Percentiles rank a stretch among this genome's conserved stretches.
Evolutionary conservation across 176 grass and related monocot genomes (phyloP).

Genomic region (Olyra latifolia): DNA sequence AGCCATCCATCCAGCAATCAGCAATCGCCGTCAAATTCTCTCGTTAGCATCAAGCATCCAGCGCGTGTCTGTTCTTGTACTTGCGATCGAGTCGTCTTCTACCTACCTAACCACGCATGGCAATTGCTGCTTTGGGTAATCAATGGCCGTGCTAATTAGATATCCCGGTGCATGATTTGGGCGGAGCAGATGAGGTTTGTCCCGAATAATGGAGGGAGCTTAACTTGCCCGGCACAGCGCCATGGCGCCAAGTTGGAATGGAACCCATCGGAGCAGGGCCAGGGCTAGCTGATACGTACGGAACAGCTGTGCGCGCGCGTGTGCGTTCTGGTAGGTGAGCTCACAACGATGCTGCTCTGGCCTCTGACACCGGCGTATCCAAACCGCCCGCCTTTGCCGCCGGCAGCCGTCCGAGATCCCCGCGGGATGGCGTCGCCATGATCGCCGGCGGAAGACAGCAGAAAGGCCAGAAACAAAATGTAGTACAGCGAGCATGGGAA

Average conservation of each 20-base stretch:
- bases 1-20: too few species aligned
- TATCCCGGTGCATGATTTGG: not conserved
- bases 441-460: not conserved
- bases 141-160: not conserved
- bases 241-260: not conserved
- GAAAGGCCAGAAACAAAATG: not conserved
- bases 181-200: not conserved
- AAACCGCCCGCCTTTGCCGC: not conserved
- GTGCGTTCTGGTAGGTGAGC: slow-evolving; percentile 6
- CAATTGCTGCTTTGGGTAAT: not conserved
- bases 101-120: not conserved
- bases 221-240: not conserved
- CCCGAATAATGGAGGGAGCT: not conserved
- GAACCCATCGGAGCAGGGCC: not conserved
- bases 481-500: too few species aligned
- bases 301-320: not conserved
- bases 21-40: too few species aligned
- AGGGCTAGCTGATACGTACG: not conserved
- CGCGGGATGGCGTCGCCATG: not conserved
- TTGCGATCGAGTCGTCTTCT: too few species aligned
- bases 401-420: not conserved
- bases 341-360: slow-evolving; percentile 34
- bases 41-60: too few species aligned
- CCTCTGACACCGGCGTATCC: slow-evolving; percentile 25
- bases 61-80: too few species aligned